Base-by-base conservation (phyloP, 768 basidiomycete species). In the Mycena indigotica region DNA sequence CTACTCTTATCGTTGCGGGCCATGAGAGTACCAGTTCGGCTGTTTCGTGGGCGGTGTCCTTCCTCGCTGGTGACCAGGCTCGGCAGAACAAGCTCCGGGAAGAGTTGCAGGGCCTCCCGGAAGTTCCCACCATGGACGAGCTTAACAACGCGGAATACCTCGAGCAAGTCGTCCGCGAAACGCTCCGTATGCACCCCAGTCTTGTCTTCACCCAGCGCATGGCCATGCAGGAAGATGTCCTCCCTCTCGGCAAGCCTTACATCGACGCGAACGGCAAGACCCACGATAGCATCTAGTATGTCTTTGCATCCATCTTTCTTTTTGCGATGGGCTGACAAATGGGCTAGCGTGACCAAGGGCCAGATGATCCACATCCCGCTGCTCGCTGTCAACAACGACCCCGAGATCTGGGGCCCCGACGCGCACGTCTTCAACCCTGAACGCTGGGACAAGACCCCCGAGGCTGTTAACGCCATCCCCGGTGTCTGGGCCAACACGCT, bases 361-460 rank as follows among this genome's bases (percentile, higher is more conserved):
- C 62, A 70, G 25, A 4, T 10, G 4, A 57, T 70, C 17, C 45
- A 63, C 2, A 66, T 80, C 23, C 75, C 75, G 0, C 73, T 79
- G 41, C 25, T 70, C 13, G 64, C 63, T 2, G 49, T 80, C 25
- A 77, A 81, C 61, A 67, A 70, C 5, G 71, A 72, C 5, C 66
- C 73, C 57, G 70, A 51, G 17, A 41, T 80, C 3, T 81, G 79
- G 77, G 80, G 80, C 25, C 66, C 72, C 1, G 79, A 81, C 57
- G 77, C 76, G 0, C 32, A 60, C 19, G 73, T 76, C 26, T 81
- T 80, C 72, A 74, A 77, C 39, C 79, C 79, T 0, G 80, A 81
- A 52, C 71, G 80, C 0, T 81, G 80, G 80, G 52, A 60, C 5
- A 40, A 66, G 5, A 15, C 61, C 8, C 75, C 77, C 0, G 72